Base-by-base conservation (phyloP, 495 filamentous ascomycete species). In the Neurospora sp. region DNA sequence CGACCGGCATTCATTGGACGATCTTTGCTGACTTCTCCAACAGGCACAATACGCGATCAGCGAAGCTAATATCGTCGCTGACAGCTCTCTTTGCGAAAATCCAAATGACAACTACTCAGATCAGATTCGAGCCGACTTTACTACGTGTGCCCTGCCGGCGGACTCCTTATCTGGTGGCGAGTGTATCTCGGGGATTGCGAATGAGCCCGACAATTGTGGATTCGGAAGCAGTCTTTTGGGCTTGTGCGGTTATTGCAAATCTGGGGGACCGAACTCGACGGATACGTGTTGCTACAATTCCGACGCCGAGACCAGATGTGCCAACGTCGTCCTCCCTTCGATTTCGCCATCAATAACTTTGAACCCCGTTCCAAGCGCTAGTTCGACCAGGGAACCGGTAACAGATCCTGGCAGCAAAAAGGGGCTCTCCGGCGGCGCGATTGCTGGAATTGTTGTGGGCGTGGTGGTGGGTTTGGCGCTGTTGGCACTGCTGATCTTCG, bases 241-340 rank as follows among this genome's bases (percentile, higher is more conserved):
- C 3, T 85, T 99, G 53, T 99, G 96, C 83, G 87, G 89, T 18
- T 97, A 94, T 77, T 99, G 96, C 81, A 86, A 86, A 38, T 84
- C 89, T 14, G 94, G 91, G 76, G 93, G 94, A 38, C 87, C 91
- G 46, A 97, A 97, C 81, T 90, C 93, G 18, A 98, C 93, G 69
- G 96, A 99, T 81, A 96, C 94, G 0, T 99, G 96, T 84, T 99
- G 96, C 78, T 89, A 91, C 71, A 92, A 89, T 75, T 89, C 94
- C n/a, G 86, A 93, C 75, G 89, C 91, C 31, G 84, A 91, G 66
- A 80, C 76, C 39, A 88, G 90, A 71, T 99, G 96, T 77, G 80
- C 83, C 40, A 87, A 87, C 41, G 91, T 99, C 40, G 83, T 88
- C 38, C 84, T 99, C 40, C 96, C 96, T 11, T 87, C 87, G 2